These are phyloP conservation scores for Solanum dulcamara DNA, from an alignment of 257 asterid genomes.

Conservation along the genomic window DNA sequence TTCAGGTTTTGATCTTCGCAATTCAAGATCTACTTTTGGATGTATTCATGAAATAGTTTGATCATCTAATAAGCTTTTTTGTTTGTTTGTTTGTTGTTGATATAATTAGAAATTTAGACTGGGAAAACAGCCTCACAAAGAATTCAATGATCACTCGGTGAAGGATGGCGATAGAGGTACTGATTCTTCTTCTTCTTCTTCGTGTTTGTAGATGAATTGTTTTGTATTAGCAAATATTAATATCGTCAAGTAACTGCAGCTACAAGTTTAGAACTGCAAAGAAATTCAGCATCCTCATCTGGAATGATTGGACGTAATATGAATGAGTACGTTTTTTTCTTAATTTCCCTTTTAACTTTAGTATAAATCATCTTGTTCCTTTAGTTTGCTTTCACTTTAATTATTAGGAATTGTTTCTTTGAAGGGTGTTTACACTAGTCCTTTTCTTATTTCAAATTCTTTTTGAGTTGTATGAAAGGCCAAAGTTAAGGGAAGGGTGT, in stretches of 20 bases:
- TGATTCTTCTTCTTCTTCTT: neutral
- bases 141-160: conserved; percentile 79
- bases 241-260: conserved; percentile 29
- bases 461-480: neutral
- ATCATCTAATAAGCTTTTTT: neutral
- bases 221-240: neutral
- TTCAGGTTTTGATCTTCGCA: conserved; percentile 45
- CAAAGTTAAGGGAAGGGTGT: neutral
- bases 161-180: conserved; percentile 65
- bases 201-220: neutral
- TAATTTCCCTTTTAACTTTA: neutral
- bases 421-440: neutral
- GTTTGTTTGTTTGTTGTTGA: neutral
- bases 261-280: conserved; percentile 72
- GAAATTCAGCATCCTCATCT: conserved; percentile 67
- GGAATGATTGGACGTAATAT: conserved; percentile 85
- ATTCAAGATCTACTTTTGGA: neutral
- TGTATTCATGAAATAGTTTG: neutral
- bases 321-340: conserved; percentile 60
- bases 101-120: conserved; percentile 79
- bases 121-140: conserved; percentile 99
- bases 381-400: neutral
- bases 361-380: neutral
- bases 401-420: neutral
- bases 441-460: neutral